phyloP scores from a whole-genome alignment of 73 alveolate genomes.

The Uronychia setigera region DNA sequence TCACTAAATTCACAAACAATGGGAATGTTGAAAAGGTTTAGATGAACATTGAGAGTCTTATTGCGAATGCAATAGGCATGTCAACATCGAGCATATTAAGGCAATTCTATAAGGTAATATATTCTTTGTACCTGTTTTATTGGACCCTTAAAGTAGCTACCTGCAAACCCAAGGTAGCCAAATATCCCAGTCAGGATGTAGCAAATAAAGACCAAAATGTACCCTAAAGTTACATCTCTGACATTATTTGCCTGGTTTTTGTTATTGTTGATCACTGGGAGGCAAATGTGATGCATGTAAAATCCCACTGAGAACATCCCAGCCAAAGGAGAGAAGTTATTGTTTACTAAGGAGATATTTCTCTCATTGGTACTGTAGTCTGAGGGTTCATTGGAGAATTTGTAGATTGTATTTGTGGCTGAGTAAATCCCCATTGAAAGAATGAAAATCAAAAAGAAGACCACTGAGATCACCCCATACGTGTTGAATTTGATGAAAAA shows the following conservation, averaged over 20 bases:
- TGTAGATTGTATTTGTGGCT: slow-evolving; percentile 13
- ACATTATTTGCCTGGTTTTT: too few species aligned
- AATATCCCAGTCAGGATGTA: slow-evolving; percentile 37
- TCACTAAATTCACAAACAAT: slow-evolving; percentile 12
- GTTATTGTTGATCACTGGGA: too few species aligned
- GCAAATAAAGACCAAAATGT: slow-evolving; percentile 39
- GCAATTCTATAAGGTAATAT: slow-evolving; percentile 32
- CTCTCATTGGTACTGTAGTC: slow-evolving; percentile 11
- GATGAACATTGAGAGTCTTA: slow-evolving; percentile 35
- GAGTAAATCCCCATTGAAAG: slow-evolving; percentile 30
- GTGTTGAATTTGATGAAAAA: slow-evolving; percentile 39
- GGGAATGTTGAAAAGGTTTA: slow-evolving; percentile 24
- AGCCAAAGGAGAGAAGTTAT: slow-evolving; percentile 4
- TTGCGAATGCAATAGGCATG: slow-evolving; percentile 23
- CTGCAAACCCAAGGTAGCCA: slow-evolving; percentile 39
- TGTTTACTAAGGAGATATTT: neutral
- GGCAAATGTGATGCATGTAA: too few species aligned
- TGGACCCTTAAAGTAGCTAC: slow-evolving; percentile 7
- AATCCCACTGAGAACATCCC: slow-evolving; percentile 50
- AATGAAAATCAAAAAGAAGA: slow-evolving; percentile 13
- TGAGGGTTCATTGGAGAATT: neutral
- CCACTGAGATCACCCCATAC: slow-evolving; percentile 31
- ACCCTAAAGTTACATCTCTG: too few species aligned
- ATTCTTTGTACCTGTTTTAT: neutral
- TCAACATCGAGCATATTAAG: slow-evolving; percentile 19